Evolutionary conservation across 495 filamentous ascomycete species (phyloP), one percentile per base, ranked within the genome.

Genomic region (Xanthoparmelia taractica): DNA sequence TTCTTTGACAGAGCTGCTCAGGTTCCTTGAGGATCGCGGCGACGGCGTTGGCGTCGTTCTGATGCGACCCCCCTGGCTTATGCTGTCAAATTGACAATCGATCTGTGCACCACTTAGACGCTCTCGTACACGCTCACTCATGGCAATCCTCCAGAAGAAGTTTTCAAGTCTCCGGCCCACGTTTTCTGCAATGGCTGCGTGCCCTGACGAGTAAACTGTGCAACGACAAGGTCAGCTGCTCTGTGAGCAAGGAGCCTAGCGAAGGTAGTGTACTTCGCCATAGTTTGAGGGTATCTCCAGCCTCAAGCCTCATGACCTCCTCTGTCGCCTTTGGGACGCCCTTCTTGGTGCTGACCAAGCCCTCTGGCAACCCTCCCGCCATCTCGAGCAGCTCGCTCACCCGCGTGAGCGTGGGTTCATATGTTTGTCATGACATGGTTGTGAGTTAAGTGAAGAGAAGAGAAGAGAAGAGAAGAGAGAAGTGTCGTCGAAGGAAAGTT

Each of bases 101-200:
- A 83, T 60, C 43, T 67, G 74, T 17, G 72, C 68, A 23, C 76
- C 71, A 34, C 66, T 68, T 13, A 80, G 58, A 0, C 66, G 68
- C 13, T 59, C 47, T 15, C 60, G 67, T 12, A 81, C 64, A 12
- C 52, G 60, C 11, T 72, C 59, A 25, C 68, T 78, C 57, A 76
- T 68, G 77, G 76, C 80, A 41, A 83, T 78, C 47, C 80, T 72
- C 81, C 80, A 82, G 65, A 83, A 82, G 56, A 82, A 72, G 63
- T 81, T 79, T 61, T 81, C 79, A 20, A 84, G 69, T 65, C 81
- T 69, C 59, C 66, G 63, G 20, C 79, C 79, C 7, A 71, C 70
- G 31, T 78, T 73, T 50, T 74, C 71, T 65, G 73, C 64, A 57
- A 80, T 67, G 43, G 73, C 69, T 41, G 71, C 61, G 31, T 73